Percentiles rank a stretch among this genome's conserved stretches.
These are phyloP conservation scores for Phytophthora meadii DNA, from an alignment of 352 stramenopile species.

Conservation along the genomic window DNA sequence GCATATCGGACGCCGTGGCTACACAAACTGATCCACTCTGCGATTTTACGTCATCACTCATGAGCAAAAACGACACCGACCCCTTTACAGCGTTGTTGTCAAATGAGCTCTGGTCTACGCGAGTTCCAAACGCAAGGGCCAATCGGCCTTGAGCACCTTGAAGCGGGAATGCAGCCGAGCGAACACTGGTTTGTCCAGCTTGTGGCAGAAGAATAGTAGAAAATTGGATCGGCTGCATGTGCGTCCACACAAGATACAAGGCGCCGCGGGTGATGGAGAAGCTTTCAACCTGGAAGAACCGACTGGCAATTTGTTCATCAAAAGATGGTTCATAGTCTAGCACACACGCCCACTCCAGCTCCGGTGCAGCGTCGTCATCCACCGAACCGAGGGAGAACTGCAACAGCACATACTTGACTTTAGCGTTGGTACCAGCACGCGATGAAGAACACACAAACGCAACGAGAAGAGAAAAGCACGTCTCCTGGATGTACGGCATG, in stretches of 20 bases:
- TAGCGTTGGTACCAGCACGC: constrained; percentile 36
- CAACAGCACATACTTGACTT: constrained; percentile 78
- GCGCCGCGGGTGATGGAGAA: constrained; percentile 63
- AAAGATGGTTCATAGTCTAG: constrained; percentile 76
- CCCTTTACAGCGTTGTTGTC: constrained; percentile 60
- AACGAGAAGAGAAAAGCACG: constrained; percentile 64
- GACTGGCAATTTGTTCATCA: constrained; percentile 37
- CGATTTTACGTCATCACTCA: constrained; percentile 50
- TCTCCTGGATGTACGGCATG: constrained; percentile 70
- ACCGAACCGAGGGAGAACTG: constrained; percentile 58
- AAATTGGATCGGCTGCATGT: constrained; percentile 65
- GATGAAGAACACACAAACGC: constrained; percentile 71
- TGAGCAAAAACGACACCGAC: constrained; percentile 76
- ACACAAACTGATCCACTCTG: constrained; percentile 56
- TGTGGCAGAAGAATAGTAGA: constrained; percentile 67
- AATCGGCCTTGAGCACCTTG: constrained; percentile 62
- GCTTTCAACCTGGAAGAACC: constrained; percentile 69
- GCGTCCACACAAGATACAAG: constrained; percentile 78
- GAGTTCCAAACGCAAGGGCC: constrained; percentile 62
- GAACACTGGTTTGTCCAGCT: constrained; percentile 55
- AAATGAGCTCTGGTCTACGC: constrained; percentile 58
- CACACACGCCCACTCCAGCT: constrained; percentile 67
- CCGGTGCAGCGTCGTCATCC: constrained; percentile 36
- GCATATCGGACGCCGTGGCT: constrained; percentile 75
- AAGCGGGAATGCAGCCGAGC: constrained; percentile 66